A percentile compares a stretch with the other conserved stretches of the same genome.
Evolutionary conservation across 2,329 filamentous ascomycete genomes (phyloP).

Genomic region (Colletotrichum cuscutae): DNA sequence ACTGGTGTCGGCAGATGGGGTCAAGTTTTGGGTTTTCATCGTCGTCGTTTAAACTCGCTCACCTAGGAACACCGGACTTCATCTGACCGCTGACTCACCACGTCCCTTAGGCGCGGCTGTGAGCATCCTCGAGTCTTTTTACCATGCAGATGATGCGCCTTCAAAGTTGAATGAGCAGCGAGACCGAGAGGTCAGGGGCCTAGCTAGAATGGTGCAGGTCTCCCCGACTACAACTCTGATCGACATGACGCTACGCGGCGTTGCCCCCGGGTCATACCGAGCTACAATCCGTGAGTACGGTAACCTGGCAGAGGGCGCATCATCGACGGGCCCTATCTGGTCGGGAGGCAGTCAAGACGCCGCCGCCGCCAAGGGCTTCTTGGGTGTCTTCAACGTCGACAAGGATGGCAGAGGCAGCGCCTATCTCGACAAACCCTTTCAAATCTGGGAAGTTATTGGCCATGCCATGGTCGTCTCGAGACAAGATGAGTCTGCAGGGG

Average conservation of each 20-base stretch:
- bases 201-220: slow-evolving; percentile 95
- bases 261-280: slow-evolving; percentile 82
- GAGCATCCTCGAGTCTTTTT: slow-evolving; percentile 90
- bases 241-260: slow-evolving; percentile 86
- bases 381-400: slow-evolving; percentile 82
- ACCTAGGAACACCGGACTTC: not conserved
- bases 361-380: slow-evolving; percentile 59
- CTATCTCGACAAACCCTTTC: slow-evolving; percentile 84
- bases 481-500: slow-evolving; percentile 64
- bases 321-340: slow-evolving; percentile 88
- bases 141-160: slow-evolving; percentile 60
- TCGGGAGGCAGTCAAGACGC: slow-evolving; percentile 54
- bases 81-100: slow-evolving; percentile 19
- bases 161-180: slow-evolving; percentile 47
- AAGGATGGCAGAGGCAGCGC: slow-evolving; percentile 79
- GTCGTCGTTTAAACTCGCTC: slow-evolving; percentile 4
- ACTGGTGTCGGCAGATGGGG: slow-evolving; percentile 14
- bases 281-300: slow-evolving; percentile 88
- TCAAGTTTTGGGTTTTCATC: not conserved
- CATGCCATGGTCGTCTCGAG: slow-evolving; percentile 87
- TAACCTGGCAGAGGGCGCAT: slow-evolving; percentile 85
- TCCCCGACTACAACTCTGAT: slow-evolving; percentile 81
- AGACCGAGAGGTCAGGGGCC: slow-evolving; percentile 76
- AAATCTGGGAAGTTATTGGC: slow-evolving; percentile 97
- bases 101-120: slow-evolving; percentile 76